Evolutionary conservation across 768 basidiomycete genomes (phyloP).

Genomic region (Leccinum longicurvipes): DNA sequence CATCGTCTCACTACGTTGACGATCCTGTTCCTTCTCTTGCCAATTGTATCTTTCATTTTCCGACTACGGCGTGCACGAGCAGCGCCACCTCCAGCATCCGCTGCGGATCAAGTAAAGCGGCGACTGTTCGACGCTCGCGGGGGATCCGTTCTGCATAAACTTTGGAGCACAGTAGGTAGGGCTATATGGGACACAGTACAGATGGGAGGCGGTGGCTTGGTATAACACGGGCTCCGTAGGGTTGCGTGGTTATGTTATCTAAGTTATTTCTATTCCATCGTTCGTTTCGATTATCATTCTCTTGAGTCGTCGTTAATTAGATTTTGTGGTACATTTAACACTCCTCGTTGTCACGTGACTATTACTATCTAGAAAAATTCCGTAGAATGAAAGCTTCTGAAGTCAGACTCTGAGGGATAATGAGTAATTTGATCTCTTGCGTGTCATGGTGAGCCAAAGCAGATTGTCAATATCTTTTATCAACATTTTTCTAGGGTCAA

Average conservation of each 20-base stretch:
- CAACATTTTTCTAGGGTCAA: conserved; percentile 54
- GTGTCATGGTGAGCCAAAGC: conserved; percentile 48
- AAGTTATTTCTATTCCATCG: conserved; percentile 11
- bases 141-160: conserved; percentile 35
- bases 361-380: conserved; percentile 7
- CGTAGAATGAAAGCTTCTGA: neutral
- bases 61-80: conserved; percentile 45
- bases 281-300: neutral
- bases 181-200: conserved; percentile 63
- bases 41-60: conserved; percentile 46
- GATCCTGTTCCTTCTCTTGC: conserved; percentile 40
- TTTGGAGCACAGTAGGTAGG: conserved; percentile 51
- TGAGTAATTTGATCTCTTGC: conserved; percentile 75
- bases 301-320: neutral
- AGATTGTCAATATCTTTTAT: neutral
- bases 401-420: conserved; percentile 24
- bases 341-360: conserved; percentile 17
- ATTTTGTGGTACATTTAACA: neutral
- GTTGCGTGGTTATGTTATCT: neutral
- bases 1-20: conserved; percentile 49
- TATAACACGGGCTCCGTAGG: conserved; percentile 34
- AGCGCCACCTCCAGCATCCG: conserved; percentile 26
- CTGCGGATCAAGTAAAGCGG: conserved; percentile 57
- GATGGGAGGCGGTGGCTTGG: conserved; percentile 77
- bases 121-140: conserved; percentile 44